A percentile compares a stretch with the other conserved stretches of the same genome.
These are phyloP conservation scores for Penicillium canescens DNA, from an alignment of 495 filamentous ascomycete species.

Conservation along the genomic window DNA sequence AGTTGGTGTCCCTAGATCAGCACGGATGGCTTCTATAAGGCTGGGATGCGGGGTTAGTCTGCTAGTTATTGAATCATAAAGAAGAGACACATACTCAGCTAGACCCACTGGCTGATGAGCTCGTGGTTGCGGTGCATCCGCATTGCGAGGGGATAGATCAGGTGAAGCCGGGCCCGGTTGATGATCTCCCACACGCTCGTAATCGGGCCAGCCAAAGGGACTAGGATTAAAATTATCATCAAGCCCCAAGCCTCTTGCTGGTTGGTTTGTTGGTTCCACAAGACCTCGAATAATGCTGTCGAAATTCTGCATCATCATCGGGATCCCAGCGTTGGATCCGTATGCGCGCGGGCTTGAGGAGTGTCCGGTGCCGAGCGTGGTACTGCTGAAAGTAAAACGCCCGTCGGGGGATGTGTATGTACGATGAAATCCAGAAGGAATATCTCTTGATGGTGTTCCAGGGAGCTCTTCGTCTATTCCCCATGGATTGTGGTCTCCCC, in stretches of 20 bases:
- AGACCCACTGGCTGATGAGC: slow-evolving; percentile 24
- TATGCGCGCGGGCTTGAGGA: slow-evolving; percentile 18
- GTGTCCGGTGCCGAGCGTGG: slow-evolving; percentile 30
- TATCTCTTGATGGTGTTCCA: background rate
- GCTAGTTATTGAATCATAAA: background rate
- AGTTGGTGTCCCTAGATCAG: slow-evolving; percentile 14
- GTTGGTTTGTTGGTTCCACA: slow-evolving; percentile 22
- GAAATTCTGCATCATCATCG: slow-evolving; percentile 32
- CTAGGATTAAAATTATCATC: slow-evolving; percentile 13
- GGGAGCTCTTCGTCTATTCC: slow-evolving; percentile 26
- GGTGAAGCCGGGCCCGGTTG: slow-evolving; percentile 11
- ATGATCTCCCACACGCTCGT: slow-evolving; percentile 8
- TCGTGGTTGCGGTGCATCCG: slow-evolving; percentile 33
- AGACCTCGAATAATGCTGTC: slow-evolving; percentile 34
- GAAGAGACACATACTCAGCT: slow-evolving; percentile 35
- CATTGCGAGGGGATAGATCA: slow-evolving; percentile 30
- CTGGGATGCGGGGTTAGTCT: slow-evolving; percentile 20
- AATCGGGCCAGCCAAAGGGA: slow-evolving; percentile 13
- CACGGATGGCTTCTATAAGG: slow-evolving; percentile 33
- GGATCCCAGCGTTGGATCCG: slow-evolving; percentile 25
- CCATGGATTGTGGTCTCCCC: slow-evolving; percentile 41
- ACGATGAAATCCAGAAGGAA: slow-evolving; percentile 28
- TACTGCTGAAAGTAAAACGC: slow-evolving; percentile 39
- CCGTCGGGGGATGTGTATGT: slow-evolving; percentile 51
- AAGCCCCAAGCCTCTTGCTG: background rate